Conservation (phyloP, 257 asterid species). For the Datura wrightii region DNA sequence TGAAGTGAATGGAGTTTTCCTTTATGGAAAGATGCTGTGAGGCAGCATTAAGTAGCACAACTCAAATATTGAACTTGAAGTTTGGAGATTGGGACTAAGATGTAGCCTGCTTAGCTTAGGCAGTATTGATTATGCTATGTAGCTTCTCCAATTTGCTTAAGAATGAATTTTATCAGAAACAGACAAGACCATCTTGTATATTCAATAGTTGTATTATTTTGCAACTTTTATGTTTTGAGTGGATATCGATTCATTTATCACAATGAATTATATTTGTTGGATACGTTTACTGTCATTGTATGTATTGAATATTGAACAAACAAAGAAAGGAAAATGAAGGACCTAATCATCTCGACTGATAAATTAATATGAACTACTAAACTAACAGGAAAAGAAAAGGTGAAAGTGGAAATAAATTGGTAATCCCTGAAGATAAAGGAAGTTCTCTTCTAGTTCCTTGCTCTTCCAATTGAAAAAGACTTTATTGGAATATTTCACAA, state of each 20-base stretch:
- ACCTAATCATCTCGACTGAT: background rate
- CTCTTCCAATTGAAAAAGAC: too few species aligned
- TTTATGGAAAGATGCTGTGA: background rate
- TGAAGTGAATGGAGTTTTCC: background rate
- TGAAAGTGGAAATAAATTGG: too few species aligned
- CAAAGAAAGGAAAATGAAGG: background rate
- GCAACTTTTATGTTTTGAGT: background rate
- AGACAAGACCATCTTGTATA: background rate
- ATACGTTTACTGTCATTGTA: background rate
- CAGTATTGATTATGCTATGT: background rate
- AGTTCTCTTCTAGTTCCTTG: too few species aligned
- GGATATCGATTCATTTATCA: background rate
- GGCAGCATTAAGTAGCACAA: background rate
- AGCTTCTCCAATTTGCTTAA: background rate
- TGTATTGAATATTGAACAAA: background rate
- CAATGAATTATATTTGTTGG: background rate
- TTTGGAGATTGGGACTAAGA: slow-evolving; percentile 10
- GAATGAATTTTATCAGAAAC: background rate
- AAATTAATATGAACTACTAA: background rate
- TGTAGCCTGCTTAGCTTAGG: background rate
- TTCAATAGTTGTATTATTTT: background rate
- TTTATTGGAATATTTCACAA: too few species aligned
- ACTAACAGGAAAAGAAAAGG: too few species aligned
- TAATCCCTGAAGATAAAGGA: too few species aligned
- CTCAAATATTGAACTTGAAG: background rate